Conservation (phyloP, 306 rosid genomes). For the Betula pendula region DNA sequence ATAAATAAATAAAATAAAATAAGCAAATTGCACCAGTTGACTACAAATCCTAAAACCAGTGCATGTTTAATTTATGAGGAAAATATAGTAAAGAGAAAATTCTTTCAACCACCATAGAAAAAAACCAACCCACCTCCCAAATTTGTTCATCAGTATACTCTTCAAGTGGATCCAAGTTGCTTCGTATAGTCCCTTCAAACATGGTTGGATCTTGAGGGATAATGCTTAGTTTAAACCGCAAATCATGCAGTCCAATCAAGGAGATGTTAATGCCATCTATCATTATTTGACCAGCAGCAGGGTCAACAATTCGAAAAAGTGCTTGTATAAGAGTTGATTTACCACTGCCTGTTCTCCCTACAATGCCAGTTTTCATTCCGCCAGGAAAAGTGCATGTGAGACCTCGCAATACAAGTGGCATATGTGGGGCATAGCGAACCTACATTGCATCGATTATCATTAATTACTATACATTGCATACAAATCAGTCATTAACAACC, state of each 20-base stretch:
- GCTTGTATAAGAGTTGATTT: slow-evolving; percentile 61
- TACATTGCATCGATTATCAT: slow-evolving; percentile 19
- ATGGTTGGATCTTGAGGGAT: slow-evolving; percentile 69
- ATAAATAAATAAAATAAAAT: slow-evolving; percentile 15
- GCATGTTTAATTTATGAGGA: neutral
- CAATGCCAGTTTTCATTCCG: slow-evolving; percentile 51
- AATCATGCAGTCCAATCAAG: slow-evolving; percentile 54
- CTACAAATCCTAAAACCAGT: neutral
- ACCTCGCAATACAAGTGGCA: slow-evolving; percentile 55
- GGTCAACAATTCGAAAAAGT: slow-evolving; percentile 47
- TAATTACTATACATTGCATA: slow-evolving; percentile 14
- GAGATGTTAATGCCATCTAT: slow-evolving; percentile 50
- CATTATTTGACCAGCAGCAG: slow-evolving; percentile 35
- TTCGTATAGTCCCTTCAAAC: slow-evolving; percentile 57
- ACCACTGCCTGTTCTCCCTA: slow-evolving; percentile 65
- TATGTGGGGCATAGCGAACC: slow-evolving; percentile 53
- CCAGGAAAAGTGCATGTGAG: slow-evolving; percentile 48
- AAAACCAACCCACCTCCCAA: slow-evolving; percentile 45
- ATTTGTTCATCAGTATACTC: slow-evolving; percentile 55
- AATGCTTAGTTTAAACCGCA: slow-evolving; percentile 54
- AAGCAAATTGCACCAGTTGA: neutral
- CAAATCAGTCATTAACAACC: neutral
- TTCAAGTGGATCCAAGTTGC: slow-evolving; percentile 51
- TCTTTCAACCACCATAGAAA: neutral
- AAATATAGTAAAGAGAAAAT: neutral